These are phyloP conservation scores for Zanthoxylum bungeanum DNA, from an alignment of 345 rosid genomes.

Conservation along the genomic window DNA sequence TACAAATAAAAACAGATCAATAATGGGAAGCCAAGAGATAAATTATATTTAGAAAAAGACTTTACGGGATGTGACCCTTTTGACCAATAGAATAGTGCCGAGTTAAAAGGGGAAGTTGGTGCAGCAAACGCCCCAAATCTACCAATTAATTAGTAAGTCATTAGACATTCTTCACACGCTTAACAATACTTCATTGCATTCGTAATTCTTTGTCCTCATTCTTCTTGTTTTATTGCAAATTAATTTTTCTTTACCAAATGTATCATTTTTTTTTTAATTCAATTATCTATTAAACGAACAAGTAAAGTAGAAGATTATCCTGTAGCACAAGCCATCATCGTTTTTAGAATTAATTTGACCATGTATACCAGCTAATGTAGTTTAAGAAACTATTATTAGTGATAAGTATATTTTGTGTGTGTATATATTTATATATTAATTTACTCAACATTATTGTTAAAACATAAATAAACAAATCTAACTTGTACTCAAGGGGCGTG, in stretches of 20 bases:
- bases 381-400: neutral
- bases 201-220: conserved; percentile 29
- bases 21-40: neutral
- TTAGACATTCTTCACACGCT: conserved; percentile 26
- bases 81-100: conserved; percentile 3
- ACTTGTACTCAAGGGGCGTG: too few relatives aligned
- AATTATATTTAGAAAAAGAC: conserved; percentile 7
- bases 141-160: conserved; percentile 9
- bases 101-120: conserved; percentile 33
- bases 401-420: too few relatives aligned
- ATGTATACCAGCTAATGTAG: neutral
- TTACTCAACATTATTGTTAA: too few relatives aligned
- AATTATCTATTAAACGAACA: neutral
- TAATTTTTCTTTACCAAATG: conserved; percentile 11
- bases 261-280: neutral
- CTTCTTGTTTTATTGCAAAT: conserved; percentile 19
- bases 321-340: conserved; percentile 29
- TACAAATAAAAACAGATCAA: neutral
- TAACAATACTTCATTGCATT: conserved; percentile 16
- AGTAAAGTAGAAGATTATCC: conserved; percentile 21
- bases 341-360: conserved; percentile 1
- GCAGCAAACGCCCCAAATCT: conserved; percentile 38
- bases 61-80: neutral
- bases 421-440: too few relatives aligned
- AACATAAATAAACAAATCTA: too few relatives aligned